Percentiles rank a stretch among this genome's conserved stretches.
Conservation (phyloP, 257 asterid species). For the Plantago major region DNA sequence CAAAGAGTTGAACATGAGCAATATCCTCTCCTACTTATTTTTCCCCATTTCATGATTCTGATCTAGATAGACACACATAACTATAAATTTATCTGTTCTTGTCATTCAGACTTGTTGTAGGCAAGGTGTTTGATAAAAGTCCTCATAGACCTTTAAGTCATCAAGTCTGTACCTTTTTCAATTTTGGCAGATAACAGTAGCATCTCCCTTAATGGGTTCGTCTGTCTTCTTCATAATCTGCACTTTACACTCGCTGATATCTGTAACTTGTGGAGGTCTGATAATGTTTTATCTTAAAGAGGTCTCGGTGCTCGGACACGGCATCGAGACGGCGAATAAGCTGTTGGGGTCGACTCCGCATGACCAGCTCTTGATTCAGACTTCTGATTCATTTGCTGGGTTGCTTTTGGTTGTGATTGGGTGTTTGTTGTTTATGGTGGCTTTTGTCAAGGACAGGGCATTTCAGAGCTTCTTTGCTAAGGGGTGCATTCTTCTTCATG, state of each 20-base stretch:
- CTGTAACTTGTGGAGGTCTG: constrained; percentile 41
- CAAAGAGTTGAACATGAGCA: constrained; percentile 4
- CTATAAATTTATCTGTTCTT: background rate
- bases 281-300: constrained; percentile 61
- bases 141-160: background rate
- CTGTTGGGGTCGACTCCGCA: constrained; percentile 62
- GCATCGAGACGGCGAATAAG: constrained; percentile 48
- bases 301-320: constrained; percentile 52
- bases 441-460: constrained; percentile 59
- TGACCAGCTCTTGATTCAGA: constrained; percentile 45
- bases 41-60: too few species aligned
- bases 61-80: too few species aligned
- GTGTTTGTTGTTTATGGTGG: constrained; percentile 57
- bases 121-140: background rate
- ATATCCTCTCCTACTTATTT: constrained; percentile 6
- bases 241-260: constrained; percentile 42
- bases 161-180: background rate
- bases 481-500: constrained; percentile 50
- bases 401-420: constrained; percentile 55
- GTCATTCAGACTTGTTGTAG: background rate
- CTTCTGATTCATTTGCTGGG: constrained; percentile 59
- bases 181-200: too few species aligned
- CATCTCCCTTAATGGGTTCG: constrained; percentile 48
- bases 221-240: constrained; percentile 49
- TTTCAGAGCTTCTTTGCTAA: constrained; percentile 61